phyloP scores from a whole-genome alignment of 495 filamentous ascomycete genomes.

The Aeminium ludgeri region DNA sequence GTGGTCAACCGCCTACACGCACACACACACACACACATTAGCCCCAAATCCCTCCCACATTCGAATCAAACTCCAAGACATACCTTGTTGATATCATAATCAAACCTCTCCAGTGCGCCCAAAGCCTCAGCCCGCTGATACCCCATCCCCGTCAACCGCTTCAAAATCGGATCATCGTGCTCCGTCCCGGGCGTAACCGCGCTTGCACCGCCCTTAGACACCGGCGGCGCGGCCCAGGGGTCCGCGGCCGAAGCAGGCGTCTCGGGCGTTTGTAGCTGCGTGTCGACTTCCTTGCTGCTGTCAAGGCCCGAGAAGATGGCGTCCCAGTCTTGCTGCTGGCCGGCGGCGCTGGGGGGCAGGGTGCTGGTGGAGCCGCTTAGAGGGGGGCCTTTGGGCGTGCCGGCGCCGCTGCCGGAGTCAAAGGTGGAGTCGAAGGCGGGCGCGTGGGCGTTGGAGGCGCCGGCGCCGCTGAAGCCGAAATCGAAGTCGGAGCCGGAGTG shows the following conservation, averaged over 20 bases:
- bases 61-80: constrained; percentile 20
- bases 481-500: constrained; percentile 42
- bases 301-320: constrained; percentile 78
- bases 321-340: constrained; percentile 70
- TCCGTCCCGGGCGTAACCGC: constrained; percentile 57
- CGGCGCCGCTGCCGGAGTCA: constrained; percentile 7
- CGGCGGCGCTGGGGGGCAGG: constrained; percentile 19
- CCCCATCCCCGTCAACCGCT: constrained; percentile 81
- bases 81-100: constrained; percentile 92
- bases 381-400: constrained; percentile 11
- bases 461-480: constrained; percentile 24
- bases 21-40: background rate
- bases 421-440: constrained; percentile 41
- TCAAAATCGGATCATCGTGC: constrained; percentile 81
- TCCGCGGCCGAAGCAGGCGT: constrained; percentile 1
- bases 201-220: constrained; percentile 38
- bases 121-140: constrained; percentile 68
- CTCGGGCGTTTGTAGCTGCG: no score
- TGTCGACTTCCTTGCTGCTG: constrained; percentile 6
- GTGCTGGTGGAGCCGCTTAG: background rate
- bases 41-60: background rate
- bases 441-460: constrained; percentile 69
- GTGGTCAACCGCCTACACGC: constrained; percentile 24
- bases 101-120: constrained; percentile 75
- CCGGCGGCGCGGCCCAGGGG: background rate